These are phyloP conservation scores for Albugo candida DNA, from an alignment of 352 stramenopile species.

Conservation along the genomic window DNA sequence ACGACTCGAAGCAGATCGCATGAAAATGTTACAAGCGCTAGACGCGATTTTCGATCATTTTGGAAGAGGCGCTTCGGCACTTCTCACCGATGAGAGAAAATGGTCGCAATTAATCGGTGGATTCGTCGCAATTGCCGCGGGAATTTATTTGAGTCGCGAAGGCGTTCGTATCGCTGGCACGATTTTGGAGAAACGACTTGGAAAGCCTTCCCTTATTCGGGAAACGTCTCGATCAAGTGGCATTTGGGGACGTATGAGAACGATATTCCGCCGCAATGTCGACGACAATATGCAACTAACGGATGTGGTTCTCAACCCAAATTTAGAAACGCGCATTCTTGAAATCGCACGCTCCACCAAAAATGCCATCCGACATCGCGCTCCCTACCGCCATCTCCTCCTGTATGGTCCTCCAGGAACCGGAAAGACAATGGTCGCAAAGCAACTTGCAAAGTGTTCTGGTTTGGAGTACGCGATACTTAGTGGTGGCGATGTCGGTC, in stretches of 20 bases:
- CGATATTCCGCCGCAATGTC: constrained; percentile 10
- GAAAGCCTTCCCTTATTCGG: constrained; percentile 48
- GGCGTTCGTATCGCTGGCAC: constrained; percentile 31
- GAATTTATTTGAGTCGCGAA: constrained; percentile 44
- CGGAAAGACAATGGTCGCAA: constrained; percentile 80
- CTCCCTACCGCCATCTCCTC: constrained; percentile 65
- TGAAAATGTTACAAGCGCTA: constrained; percentile 41
- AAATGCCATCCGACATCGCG: constrained; percentile 35
- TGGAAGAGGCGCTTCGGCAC: constrained; percentile 23
- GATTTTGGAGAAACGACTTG: constrained; percentile 37
- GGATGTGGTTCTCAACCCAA: constrained; percentile 32
- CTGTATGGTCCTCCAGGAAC: constrained; percentile 69
- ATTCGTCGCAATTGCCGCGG: constrained; percentile 27
- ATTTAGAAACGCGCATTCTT: constrained; percentile 36
- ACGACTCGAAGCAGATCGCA: constrained; percentile 33
- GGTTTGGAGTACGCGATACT: constrained; percentile 74
- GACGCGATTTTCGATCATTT: constrained; percentile 52
- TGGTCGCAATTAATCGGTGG: constrained; percentile 34
- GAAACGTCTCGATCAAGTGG: constrained; percentile 39
- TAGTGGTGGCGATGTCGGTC: constrained; percentile 67
- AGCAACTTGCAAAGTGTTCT: constrained; percentile 35
- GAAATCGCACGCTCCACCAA: constrained; percentile 39
- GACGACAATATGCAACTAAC: constrained; percentile 16
- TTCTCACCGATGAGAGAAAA: constrained; percentile 40
- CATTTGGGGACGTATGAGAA: constrained; percentile 18